Conservation (phyloP, 345 rosid species). For the Hypericum perforatum region DNA sequence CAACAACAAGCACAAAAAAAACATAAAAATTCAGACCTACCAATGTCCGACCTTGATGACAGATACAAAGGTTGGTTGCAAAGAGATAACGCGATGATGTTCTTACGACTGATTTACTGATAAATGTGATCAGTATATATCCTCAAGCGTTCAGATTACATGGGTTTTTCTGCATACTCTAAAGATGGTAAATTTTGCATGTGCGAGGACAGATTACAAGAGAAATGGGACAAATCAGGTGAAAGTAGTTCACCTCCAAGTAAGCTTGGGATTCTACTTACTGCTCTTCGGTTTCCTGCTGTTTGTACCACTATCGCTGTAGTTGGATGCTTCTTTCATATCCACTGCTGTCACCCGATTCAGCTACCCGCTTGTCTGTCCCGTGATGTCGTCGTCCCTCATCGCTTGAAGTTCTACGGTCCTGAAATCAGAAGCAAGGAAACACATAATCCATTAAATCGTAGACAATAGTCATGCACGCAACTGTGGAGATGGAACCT, state of each 20-base stretch:
- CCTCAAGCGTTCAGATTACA: too few relatives aligned
- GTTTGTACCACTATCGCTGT: slow-evolving; percentile 31
- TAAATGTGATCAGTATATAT: too few relatives aligned
- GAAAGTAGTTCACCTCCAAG: slow-evolving; percentile 10
- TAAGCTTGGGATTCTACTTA: slow-evolving; percentile 14
- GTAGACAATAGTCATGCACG: too few relatives aligned
- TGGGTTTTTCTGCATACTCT: too few relatives aligned
- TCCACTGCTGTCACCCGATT: slow-evolving; percentile 75
- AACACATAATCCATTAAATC: neutral
- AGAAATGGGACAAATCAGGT: slow-evolving; percentile 3
- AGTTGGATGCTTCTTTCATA: slow-evolving; percentile 48
- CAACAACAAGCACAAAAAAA: too few relatives aligned
- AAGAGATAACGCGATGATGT: too few relatives aligned
- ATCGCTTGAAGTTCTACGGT: slow-evolving; percentile 46
- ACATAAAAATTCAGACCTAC: too few relatives aligned
- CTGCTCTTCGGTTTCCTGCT: slow-evolving; percentile 34
- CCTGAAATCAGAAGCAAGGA: slow-evolving; percentile 30
- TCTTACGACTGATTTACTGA: too few relatives aligned
- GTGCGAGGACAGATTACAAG: neutral
- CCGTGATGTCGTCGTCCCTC: slow-evolving; percentile 23
- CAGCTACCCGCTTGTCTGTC: slow-evolving; percentile 38
- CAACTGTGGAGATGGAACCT: too few relatives aligned
- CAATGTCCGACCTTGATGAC: too few relatives aligned
- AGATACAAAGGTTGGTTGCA: too few relatives aligned
- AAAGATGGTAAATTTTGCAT: too few relatives aligned